Evolutionary conservation across 1,139 yeast species (phyloP).

Genomic region (Geotrichum cucujoidarum): DNA sequence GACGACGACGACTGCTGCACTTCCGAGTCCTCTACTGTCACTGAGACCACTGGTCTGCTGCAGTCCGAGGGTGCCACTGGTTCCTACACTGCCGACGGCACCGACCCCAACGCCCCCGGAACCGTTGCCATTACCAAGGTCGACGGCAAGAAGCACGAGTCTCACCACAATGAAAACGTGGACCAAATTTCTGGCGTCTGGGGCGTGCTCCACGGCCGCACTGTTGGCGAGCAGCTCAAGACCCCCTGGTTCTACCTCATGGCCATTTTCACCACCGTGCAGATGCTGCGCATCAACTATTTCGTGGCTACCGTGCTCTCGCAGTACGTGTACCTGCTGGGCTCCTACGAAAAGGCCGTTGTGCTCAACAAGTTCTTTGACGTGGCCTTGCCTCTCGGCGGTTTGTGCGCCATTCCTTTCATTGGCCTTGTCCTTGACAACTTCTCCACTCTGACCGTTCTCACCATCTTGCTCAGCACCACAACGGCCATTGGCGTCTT

Average conservation of each 20-base stretch:
- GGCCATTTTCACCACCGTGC: slow-evolving; percentile 73
- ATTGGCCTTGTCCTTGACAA: slow-evolving; percentile 80
- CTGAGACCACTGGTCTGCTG: slow-evolving; percentile 21
- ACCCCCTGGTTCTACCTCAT: slow-evolving; percentile 77
- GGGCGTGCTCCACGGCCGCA: slow-evolving; percentile 71
- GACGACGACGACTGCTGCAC: slow-evolving; percentile 22
- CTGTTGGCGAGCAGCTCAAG: slow-evolving; percentile 57
- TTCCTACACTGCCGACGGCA: slow-evolving; percentile 8
- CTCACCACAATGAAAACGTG: slow-evolving; percentile 40
- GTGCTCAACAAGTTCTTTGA: slow-evolving; percentile 71
- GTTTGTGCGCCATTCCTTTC: slow-evolving; percentile 76
- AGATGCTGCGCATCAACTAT: slow-evolving; percentile 85
- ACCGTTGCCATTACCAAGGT: slow-evolving; percentile 8
- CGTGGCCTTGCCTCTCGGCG: slow-evolving; percentile 81
- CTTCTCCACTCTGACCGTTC: slow-evolving; percentile 55
- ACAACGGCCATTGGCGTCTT: slow-evolving; percentile 29
- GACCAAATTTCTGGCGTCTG: slow-evolving; percentile 55
- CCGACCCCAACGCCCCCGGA: slow-evolving; percentile 11
- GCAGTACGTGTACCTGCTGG: slow-evolving; percentile 68
- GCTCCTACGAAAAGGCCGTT: slow-evolving; percentile 50
- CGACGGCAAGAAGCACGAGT: slow-evolving; percentile 12
- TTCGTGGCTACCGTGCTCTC: slow-evolving; percentile 83
- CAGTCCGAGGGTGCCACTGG: background rate
- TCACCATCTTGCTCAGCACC: slow-evolving; percentile 43
- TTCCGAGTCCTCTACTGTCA: slow-evolving; percentile 19